Evolutionary conservation across 2,329 filamentous ascomycete species (phyloP), one percentile per base, ranked within the genome.

Genomic region (Coniochaeta ligniaria): DNA sequence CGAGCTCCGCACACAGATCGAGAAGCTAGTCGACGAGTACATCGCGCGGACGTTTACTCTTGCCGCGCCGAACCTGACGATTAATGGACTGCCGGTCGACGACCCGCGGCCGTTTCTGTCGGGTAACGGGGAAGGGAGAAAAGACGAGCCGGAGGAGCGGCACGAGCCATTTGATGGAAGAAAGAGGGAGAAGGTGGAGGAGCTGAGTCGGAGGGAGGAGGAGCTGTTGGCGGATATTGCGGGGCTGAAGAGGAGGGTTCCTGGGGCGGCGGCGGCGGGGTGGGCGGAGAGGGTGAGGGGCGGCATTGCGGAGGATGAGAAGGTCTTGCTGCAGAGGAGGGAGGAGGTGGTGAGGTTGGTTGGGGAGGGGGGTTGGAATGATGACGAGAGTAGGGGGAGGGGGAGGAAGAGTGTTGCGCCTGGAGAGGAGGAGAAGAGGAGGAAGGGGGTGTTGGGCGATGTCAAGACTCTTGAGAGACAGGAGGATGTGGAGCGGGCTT

Each of bases 211-310:
- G 62, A 79, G 86, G 61, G 85, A 88, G 66, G 85, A 88, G 68
- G 83, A 84, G 67, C 78, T 88, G 3, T 80, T 87, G 52, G 82
- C 85, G 65, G 83, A 87, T 66, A 85, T 88, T 66, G 85, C 85
- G 8, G 73, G 75, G 33, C 76, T 86, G n/a, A 86, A 86, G 71
- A 79, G 80, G 63, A 72, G 73, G 62, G 78, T 84, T 1, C 83
- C 83, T 22, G 69, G 68, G 17, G 67, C 73, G 11, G 76, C 78
- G 0, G 81, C 83, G 9, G 67, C 71, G 4, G 65, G 73, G 38
- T 76, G 78, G 65, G 75, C 77, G 47, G 74, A 78, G 50, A 70
- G 70, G 24, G 68, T 80, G 24, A 70, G 72, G 54, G 70, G 71
- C 1, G 75, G 73, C 4, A 61, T 82, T 26, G 68, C 63, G 31